Percentiles rank a stretch among this genome's conserved stretches.
Conservation (phyloP, 176 grass and related monocot genomes). For the Aechmea fasciata region DNA sequence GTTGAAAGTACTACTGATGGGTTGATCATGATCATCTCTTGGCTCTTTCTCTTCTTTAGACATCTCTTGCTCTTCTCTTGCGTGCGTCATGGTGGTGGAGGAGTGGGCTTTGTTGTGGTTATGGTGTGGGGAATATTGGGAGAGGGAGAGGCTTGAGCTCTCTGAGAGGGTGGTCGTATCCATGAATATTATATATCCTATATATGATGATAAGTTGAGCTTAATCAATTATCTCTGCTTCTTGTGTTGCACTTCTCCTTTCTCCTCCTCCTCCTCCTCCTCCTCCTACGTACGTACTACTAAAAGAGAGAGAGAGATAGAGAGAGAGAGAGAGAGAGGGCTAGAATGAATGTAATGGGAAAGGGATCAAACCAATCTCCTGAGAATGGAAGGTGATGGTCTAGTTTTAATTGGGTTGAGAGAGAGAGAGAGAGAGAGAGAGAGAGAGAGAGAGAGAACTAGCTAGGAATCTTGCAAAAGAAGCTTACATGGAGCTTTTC, state of each 20-base stretch:
- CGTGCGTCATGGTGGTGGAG: background rate
- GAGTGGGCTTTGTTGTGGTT: background rate
- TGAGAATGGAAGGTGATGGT: background rate
- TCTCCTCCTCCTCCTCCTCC: background rate
- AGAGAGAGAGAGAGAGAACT: background rate
- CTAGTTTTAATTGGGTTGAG: slow-evolving; percentile 4
- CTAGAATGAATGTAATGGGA: background rate
- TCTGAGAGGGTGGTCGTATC: background rate
- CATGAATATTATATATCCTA: too few species aligned
- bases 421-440: background rate
- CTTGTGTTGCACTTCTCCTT: too few species aligned
- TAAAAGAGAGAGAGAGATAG: background rate
- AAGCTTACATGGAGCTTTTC: background rate
- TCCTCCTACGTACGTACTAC: too few species aligned
- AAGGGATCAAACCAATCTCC: background rate
- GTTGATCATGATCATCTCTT: background rate
- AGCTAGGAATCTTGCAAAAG: background rate
- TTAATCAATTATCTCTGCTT: too few species aligned
- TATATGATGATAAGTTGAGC: too few species aligned
- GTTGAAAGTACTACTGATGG: too few species aligned
- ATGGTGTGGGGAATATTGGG: background rate
- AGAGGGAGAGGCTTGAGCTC: background rate
- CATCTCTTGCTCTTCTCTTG: background rate
- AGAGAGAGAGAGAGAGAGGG: background rate
- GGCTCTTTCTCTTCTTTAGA: background rate